Conservation (phyloP, 352 stramenopile species). For the Globisporangium irregulare region DNA sequence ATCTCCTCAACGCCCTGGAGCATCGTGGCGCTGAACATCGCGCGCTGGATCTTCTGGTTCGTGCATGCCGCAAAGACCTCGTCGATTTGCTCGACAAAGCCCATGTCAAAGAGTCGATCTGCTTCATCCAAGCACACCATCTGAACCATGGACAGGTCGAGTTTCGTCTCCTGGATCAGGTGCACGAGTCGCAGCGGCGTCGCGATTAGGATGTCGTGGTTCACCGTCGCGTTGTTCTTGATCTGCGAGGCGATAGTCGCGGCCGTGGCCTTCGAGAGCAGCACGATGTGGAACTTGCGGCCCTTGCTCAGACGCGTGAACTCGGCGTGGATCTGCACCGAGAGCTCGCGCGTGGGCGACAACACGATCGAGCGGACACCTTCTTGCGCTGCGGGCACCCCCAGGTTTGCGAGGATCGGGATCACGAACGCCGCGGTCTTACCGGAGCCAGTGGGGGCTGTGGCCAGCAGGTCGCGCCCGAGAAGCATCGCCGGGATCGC, state of each 20-base stretch:
- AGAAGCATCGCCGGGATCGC: slow-evolving; percentile 89
- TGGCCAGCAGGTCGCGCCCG: slow-evolving; percentile 93
- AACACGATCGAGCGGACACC: slow-evolving; percentile 94
- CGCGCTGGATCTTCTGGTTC: slow-evolving; percentile 84
- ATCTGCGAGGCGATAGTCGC: slow-evolving; percentile 66
- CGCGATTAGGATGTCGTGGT: slow-evolving; percentile 95
- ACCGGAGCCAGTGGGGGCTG: slow-evolving; percentile 95
- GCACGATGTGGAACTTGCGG: slow-evolving; percentile 83
- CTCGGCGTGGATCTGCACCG: slow-evolving; percentile 96
- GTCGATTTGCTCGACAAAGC: slow-evolving; percentile 97
- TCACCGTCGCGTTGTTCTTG: slow-evolving; percentile 79
- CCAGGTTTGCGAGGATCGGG: slow-evolving; percentile 88
- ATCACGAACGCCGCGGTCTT: slow-evolving; percentile 99
- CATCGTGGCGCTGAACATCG: slow-evolving; percentile 99
- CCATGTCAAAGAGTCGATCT: slow-evolving; percentile 97
- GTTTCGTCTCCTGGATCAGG: slow-evolving; percentile 77
- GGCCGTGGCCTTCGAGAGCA: slow-evolving; percentile 93
- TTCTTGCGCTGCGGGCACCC: slow-evolving; percentile 37
- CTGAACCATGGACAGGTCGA: slow-evolving; percentile 87
- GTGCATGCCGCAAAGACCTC: slow-evolving; percentile 93
- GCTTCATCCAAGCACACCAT: slow-evolving; percentile 98
- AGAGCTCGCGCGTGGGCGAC: slow-evolving; percentile 96
- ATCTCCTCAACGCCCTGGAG: slow-evolving; percentile 93
- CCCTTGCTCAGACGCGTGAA: slow-evolving; percentile 89
- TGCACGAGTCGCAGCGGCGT: slow-evolving; percentile 96